phyloP scores from a whole-genome alignment of 2,329 filamentous ascomycete species.

The Calonectria montana region DNA sequence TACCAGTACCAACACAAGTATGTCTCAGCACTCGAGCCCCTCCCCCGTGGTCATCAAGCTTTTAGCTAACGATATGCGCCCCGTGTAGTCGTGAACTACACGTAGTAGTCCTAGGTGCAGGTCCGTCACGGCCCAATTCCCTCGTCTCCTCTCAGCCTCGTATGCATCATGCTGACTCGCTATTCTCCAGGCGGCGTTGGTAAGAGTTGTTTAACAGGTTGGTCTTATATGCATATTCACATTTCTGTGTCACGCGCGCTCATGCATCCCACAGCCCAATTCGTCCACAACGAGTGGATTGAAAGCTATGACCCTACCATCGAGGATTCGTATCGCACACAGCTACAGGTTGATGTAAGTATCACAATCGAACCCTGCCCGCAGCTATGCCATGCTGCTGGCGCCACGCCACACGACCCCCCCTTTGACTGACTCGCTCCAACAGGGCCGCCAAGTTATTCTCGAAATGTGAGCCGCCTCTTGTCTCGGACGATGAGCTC shows the following conservation, averaged over 20 bases:
- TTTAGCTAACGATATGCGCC: constrained; percentile 31
- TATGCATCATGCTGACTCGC: constrained; percentile 45
- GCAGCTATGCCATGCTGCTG: not conserved
- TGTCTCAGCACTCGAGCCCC: not conserved
- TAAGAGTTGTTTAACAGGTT: constrained; percentile 92
- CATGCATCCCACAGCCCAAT: constrained; percentile 74
- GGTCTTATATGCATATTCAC: constrained; percentile 40
- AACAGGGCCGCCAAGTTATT: constrained; percentile 85
- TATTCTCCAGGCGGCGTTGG: constrained; percentile 79
- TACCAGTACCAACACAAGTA: constrained; percentile 45
- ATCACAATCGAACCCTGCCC: not conserved
- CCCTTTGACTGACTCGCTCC: constrained; percentile 45
- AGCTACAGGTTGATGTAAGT: constrained; percentile 86
- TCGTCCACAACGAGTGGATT: constrained; percentile 94
- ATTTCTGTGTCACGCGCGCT: constrained; percentile 13
- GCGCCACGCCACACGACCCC: constrained; percentile 18
- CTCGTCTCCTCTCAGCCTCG: constrained; percentile 15
- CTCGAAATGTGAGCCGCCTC: constrained; percentile 79
- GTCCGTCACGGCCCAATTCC: constrained; percentile 58
- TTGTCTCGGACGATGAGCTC: constrained; percentile 29
- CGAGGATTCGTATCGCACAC: constrained; percentile 81
- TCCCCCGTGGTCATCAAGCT: not conserved
- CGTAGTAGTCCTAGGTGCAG: constrained; percentile 84
- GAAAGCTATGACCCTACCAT: constrained; percentile 87
- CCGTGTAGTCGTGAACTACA: constrained; percentile 77